Conservation (phyloP, 1,284 basidiomycete genomes). For the Apiotrichum gamsii region DNA sequence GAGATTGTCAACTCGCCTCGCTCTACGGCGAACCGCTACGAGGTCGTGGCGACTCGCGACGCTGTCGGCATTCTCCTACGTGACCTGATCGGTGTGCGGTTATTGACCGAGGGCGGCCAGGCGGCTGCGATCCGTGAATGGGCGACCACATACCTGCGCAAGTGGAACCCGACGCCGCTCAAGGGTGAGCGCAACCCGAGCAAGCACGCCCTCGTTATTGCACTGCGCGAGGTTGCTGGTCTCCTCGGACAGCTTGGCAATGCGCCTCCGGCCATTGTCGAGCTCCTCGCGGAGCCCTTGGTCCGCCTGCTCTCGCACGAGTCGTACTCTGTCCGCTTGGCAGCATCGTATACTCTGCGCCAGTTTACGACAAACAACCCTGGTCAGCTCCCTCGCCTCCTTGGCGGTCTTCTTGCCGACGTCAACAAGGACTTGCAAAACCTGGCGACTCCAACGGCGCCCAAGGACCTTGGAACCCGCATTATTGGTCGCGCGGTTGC, state of each 20-base stretch:
- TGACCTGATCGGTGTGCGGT: conserved; percentile 76
- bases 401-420: conserved; percentile 79
- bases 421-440: conserved; percentile 56
- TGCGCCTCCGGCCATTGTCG: conserved; percentile 81
- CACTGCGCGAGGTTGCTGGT: conserved; percentile 75
- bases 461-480: conserved; percentile 65
- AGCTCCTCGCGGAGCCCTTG: conserved; percentile 78
- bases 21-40: conserved; percentile 60
- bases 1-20: conserved; percentile 63
- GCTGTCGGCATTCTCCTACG: conserved; percentile 71
- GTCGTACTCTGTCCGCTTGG: conserved; percentile 75
- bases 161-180: conserved; percentile 81
- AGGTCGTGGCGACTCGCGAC: conserved; percentile 65
- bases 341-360: conserved; percentile 78
- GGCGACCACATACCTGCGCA: conserved; percentile 70
- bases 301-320: conserved; percentile 81
- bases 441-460: conserved; percentile 57
- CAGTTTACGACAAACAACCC: conserved; percentile 88
- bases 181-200: conserved; percentile 71
- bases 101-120: conserved; percentile 88
- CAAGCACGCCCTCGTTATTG: conserved; percentile 66
- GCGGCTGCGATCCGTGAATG: conserved; percentile 85
- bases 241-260: conserved; percentile 85
- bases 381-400: conserved; percentile 68
- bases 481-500: conserved; percentile 83